Base-by-base conservation (phyloP, 176 grass and related monocot species). In the Bolboschoenus planiculmis region DNA sequence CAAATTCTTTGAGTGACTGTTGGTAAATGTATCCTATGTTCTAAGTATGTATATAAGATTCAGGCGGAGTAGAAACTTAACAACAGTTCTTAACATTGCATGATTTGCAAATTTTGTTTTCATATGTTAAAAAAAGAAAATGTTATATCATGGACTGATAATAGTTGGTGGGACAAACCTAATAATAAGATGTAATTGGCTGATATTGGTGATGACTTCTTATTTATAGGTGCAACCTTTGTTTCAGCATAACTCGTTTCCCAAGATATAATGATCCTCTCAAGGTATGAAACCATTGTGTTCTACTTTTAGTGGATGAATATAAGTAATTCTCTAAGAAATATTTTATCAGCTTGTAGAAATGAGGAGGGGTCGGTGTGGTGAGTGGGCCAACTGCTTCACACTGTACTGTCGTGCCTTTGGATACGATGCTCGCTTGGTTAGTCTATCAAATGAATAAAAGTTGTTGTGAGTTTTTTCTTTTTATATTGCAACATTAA, bases 341-440 rank as follows among this genome's bases (percentile, higher is more conserved):
- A 31, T 43, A 10, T 72, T 59, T 48, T 85, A 55, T 62, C 86
- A 98, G 96, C 96, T 98, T 87, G 33, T 95, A 83, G 85, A 98
- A 93, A 98, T 89, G 83, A 98, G 87, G 85, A 91, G 82, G 83
- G 96, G 96, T 9, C 96, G 96, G 4, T 98, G 96, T 86, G 96
- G 96, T 82, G 96, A 98, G 89, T 98, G 96, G 96, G 92, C 96
- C 36, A 95, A 98, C 86, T 98, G 96, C 86, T 98, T 98, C 82
- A 98, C 96, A 31, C 88, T 91, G 29, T 98, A 98, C 78, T 98
- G 92, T 81, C 90, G 89, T 83, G 77, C 86, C 64, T 98, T 95
- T 80, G 96, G 92, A 86, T 98, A 98, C 78, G 92, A 98, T 90
- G 83, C 96, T 88, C 92, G 90, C 85, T 76, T 95, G 92, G 92